Conservation (phyloP, 768 basidiomycete species). For the Boletus pseudo-olivaceus region DNA sequence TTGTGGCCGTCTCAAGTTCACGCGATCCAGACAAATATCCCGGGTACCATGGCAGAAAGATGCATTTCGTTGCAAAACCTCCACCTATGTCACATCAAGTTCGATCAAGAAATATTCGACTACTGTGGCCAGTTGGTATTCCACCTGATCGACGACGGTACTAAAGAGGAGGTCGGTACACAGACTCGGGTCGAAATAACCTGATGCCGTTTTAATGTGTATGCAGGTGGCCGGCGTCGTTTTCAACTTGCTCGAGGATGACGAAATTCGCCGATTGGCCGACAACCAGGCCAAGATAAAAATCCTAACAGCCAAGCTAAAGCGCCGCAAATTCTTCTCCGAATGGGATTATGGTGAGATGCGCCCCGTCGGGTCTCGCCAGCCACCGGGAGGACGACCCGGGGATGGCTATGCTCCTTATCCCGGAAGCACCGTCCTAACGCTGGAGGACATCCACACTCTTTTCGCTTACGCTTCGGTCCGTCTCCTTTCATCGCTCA, state of each 20-base stretch:
- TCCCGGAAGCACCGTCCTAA: background rate
- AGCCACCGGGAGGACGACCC: background rate
- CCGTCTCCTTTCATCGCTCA: background rate
- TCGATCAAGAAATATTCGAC: background rate
- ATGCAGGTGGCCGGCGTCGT: background rate
- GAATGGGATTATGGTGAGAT: background rate
- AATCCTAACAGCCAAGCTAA: background rate
- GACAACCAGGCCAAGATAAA: slow-evolving; percentile 8
- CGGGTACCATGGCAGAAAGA: too few relatives aligned
- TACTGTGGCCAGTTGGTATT: background rate
- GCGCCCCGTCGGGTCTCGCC: background rate
- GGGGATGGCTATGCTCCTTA: slow-evolving; percentile 3
- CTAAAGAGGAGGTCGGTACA: background rate
- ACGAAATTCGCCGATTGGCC: rapidly evolving
- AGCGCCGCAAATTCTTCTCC: background rate
- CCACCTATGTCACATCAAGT: rapidly evolving
- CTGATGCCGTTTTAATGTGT: background rate
- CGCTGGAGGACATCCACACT: background rate
- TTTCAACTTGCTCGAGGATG: background rate
- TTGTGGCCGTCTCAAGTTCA: too few relatives aligned
- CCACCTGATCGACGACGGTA: background rate
- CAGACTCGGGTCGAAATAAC: too few relatives aligned
- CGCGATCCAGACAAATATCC: too few relatives aligned
- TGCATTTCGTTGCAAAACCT: rapidly evolving
- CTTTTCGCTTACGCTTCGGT: background rate